A percentile compares a stretch with the other conserved stretches of the same genome.
phyloP scores from a whole-genome alignment of 257 asterid genomes.

The Apocynum venetum region DNA sequence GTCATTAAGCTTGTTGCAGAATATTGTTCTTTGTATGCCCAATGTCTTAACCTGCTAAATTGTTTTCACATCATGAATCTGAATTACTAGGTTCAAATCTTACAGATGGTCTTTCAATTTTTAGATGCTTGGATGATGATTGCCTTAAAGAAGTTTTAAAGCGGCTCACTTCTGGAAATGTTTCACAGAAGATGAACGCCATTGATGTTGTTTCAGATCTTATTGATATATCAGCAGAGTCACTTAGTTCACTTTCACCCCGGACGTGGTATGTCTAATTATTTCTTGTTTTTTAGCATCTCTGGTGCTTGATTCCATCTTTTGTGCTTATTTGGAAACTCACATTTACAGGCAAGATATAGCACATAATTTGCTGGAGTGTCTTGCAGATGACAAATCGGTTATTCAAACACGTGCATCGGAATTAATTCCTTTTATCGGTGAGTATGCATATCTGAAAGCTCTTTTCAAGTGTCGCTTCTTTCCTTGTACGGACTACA shows the following conservation, averaged over 20 bases:
- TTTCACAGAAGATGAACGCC: constrained; percentile 70
- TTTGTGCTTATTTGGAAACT: constrained; percentile 11
- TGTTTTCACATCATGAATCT: constrained; percentile 15
- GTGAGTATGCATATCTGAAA: constrained; percentile 38
- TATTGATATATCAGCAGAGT: constrained; percentile 46
- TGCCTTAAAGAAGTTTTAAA: constrained; percentile 61
- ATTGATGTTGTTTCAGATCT: constrained; percentile 64
- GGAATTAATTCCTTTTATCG: constrained; percentile 57
- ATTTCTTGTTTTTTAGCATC: not conserved
- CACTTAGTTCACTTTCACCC: constrained; percentile 44
- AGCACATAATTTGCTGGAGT: constrained; percentile 55
- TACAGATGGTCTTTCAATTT: constrained; percentile 25
- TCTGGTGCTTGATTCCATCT: not conserved
- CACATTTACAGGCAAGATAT: constrained; percentile 62
- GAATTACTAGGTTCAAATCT: constrained; percentile 12
- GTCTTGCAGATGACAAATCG: constrained; percentile 66
- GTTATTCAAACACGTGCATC: constrained; percentile 52
- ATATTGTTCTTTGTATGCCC: constrained; percentile 66
- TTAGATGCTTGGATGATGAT: constrained; percentile 58
- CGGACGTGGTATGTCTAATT: constrained; percentile 41
- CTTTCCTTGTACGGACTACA: not conserved
- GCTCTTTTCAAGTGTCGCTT: not conserved
- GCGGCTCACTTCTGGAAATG: constrained; percentile 46
- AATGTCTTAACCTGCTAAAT: constrained; percentile 4
- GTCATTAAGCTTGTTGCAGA: constrained; percentile 76